Evolutionary conservation across 1,284 basidiomycete genomes (phyloP), one percentile per base, ranked within the genome.

Genomic region (Cryptococcus sp.): DNA sequence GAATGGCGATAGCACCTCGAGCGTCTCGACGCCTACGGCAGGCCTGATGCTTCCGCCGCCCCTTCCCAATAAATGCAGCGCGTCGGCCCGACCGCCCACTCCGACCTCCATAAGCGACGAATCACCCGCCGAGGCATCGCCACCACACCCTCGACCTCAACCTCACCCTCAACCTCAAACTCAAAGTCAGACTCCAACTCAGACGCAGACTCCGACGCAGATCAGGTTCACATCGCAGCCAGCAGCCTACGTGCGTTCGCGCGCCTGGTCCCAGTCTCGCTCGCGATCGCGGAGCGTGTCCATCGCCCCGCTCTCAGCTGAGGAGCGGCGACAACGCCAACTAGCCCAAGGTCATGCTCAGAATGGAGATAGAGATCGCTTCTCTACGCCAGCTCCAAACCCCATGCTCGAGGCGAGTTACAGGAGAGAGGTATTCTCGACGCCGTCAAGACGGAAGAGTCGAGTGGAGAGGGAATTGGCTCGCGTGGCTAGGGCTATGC

Each of bases 11-110:
- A 41, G 38, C 15, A 47, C 38, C 23, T 35, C 49, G 25, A 19
- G 56, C 27, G 53, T 27, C 23, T 46, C n/a, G 19, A 35, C 23
- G 17, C 23, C 23, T 3, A 44, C n/a, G 15, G 25, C 56, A 8
- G 66, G 62, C 4, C 41, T 67, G 49, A 71, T 71, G 70, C 59
- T 67, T 4, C 70, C 70, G 23, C 70, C 70, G 7, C 66, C 70
- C 22, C 57, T 71, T 10, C 69, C 69, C 5, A 42, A 3, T 31
- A 20, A 22, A 39, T 31, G 27, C 53, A 47, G 17, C 31, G 7
- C 31, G 13, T 39, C 50, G 2, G 60, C 62, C 4, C 56, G 50
- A n/a, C 17, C 41, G 20, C 51, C 40, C 15, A n/a, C 52, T 31
- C 19, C 42, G 20, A 49, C 54, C 41, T 35, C 55, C 20, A 25